Conservation (phyloP, 495 filamentous ascomycete genomes). For the Podospora fimiseda region DNA sequence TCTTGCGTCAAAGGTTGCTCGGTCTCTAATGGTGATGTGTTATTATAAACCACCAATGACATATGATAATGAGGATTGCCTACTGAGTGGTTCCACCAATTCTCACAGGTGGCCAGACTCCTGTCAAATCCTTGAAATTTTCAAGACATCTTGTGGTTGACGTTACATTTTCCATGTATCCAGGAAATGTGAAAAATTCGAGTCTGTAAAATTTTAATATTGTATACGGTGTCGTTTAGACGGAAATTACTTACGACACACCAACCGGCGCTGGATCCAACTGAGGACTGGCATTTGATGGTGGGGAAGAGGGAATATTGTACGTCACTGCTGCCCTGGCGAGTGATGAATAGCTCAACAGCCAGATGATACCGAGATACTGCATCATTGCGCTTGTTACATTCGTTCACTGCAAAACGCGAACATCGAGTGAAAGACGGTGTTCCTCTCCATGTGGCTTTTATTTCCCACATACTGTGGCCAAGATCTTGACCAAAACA, state of each 20-base stretch:
- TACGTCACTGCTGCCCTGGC: neutral
- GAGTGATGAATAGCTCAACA: neutral
- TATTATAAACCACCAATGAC: neutral
- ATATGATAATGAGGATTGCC: neutral
- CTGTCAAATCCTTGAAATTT: conserved; percentile 49
- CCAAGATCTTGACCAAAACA: neutral
- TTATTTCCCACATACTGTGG: neutral
- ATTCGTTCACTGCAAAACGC: neutral
- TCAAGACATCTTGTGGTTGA: conserved; percentile 49
- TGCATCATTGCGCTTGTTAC: neutral
- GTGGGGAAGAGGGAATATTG: neutral
- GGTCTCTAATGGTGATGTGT: conserved; percentile 34
- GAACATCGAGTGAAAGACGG: neutral
- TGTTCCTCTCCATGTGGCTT: neutral
- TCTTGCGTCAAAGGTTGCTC: conserved; percentile 47
- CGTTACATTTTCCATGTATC: conserved; percentile 50
- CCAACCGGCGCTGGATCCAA: conserved; percentile 1
- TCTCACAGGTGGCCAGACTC: conserved; percentile 51
- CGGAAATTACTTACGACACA: neutral
- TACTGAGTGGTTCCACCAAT: conserved; percentile 52
- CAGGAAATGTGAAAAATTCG: conserved; percentile 57
- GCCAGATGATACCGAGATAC: neutral
- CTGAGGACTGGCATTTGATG: conserved; percentile 2
- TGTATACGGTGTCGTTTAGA: neutral
- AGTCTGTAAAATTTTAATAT: conserved; percentile 11